Evolutionary conservation across 179 eudicot genomes (phyloP).

Genomic region (Nepenthes alata): DNA sequence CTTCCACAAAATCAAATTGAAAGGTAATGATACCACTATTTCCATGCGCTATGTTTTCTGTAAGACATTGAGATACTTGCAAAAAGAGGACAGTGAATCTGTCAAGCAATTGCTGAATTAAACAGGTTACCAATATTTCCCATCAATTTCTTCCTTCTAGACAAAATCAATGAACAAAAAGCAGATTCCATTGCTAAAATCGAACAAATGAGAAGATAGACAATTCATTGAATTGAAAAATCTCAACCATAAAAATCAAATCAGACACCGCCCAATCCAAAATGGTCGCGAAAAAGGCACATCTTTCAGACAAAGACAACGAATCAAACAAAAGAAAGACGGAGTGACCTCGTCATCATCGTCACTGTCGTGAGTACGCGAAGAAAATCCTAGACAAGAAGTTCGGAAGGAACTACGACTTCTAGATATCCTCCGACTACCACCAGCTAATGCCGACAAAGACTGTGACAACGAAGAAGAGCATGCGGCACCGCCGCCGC

Average conservation of each 20-base stretch:
- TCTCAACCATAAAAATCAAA: background rate
- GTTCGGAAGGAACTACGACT: constrained; percentile 35
- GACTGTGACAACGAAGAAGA: constrained; percentile 20
- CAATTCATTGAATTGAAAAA: constrained; percentile 2
- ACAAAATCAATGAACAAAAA: background rate
- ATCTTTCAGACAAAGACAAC: background rate
- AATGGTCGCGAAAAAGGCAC: background rate
- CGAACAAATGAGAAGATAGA: background rate
- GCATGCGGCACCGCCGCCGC: constrained; percentile 12
- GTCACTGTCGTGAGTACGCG: constrained; percentile 35
- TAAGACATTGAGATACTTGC: no score
- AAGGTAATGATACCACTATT: no score
- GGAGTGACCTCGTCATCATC: constrained; percentile 39
- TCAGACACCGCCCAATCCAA: background rate
- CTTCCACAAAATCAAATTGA: no score
- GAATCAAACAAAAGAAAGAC: background rate
- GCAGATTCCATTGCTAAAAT: background rate
- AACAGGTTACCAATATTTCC: no score
- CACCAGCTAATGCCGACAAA: constrained; percentile 5
- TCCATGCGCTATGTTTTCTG: no score
- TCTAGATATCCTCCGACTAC: constrained; percentile 23
- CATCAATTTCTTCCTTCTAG: no score
- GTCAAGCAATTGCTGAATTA: no score
- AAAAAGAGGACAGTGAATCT: no score
- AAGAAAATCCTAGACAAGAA: constrained; percentile 47